These are phyloP conservation scores for Helminthosporium solani DNA, from an alignment of 2,329 filamentous ascomycete genomes.

Conservation along the genomic window DNA sequence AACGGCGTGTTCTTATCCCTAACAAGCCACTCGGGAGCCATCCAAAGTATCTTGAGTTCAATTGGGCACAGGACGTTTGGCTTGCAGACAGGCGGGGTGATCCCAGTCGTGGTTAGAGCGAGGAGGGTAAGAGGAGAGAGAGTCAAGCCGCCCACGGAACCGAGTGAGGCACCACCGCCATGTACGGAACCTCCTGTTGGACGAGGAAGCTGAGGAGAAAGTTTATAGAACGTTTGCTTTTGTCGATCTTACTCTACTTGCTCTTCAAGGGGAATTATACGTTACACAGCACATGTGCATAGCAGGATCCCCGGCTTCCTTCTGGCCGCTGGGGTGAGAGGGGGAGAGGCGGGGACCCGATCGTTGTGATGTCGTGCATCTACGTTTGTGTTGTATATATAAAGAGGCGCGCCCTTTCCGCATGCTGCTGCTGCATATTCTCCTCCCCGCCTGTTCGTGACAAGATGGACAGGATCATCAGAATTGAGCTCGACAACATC, in stretches of 20 bases:
- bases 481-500: background rate
- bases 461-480: background rate
- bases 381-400: background rate
- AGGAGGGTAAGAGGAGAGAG: conserved; percentile 45
- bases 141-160: conserved; percentile 28
- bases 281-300: too few species aligned
- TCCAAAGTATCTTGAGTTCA: conserved; percentile 55
- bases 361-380: background rate
- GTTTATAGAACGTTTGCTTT: too few species aligned
- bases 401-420: background rate
- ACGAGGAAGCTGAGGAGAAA: background rate
- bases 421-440: background rate
- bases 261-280: too few species aligned
- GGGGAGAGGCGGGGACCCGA: conserved; percentile 1
- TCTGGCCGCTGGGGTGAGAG: conserved; percentile 1
- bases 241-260: too few species aligned
- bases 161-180: conserved; percentile 33
- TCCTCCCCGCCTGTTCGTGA: background rate
- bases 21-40: conserved; percentile 61
- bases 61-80: conserved; percentile 61
- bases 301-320: background rate
- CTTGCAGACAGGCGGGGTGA: conserved; percentile 65
- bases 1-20: conserved; percentile 51
- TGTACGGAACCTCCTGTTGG: conserved; percentile 14
- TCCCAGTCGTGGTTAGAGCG: conserved; percentile 66